Evolutionary conservation across 495 filamentous ascomycete species (phyloP).

Genomic region (Lasiosphaeria hispida): DNA sequence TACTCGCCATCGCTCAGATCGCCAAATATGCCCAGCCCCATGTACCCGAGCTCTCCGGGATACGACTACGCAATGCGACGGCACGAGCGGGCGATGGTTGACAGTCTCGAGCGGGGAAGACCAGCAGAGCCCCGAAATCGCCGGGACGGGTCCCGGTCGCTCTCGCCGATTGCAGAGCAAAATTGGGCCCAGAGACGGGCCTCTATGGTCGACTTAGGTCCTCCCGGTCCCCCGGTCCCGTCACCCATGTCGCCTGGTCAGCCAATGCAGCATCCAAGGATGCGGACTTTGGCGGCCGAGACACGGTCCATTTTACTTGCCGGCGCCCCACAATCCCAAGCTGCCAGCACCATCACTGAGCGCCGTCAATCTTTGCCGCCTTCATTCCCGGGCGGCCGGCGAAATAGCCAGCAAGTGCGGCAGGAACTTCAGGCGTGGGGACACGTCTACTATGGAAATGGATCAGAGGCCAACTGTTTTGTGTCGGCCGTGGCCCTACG

Average conservation of each 20-base stretch:
- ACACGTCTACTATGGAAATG: slow-evolving; percentile 34
- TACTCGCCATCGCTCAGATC: slow-evolving; percentile 32
- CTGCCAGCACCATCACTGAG: neutral
- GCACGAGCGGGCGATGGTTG: slow-evolving; percentile 41
- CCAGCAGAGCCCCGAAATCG: slow-evolving; percentile 14
- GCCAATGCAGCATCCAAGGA: slow-evolving; percentile 12
- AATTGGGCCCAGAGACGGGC: slow-evolving; percentile 9
- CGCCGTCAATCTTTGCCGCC: slow-evolving; percentile 27
- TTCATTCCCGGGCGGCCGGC: slow-evolving; percentile 7
- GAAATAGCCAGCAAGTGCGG: slow-evolving; percentile 20
- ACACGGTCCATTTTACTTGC: slow-evolving; percentile 31
- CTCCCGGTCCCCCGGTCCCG: slow-evolving; percentile 12
- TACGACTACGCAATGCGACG: slow-evolving; percentile 37
- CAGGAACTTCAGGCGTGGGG: slow-evolving; percentile 35
- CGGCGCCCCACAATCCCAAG: slow-evolving; percentile 11
- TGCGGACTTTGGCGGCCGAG: slow-evolving; percentile 25
- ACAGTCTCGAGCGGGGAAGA: slow-evolving; percentile 35
- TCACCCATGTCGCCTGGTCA: slow-evolving; percentile 11
- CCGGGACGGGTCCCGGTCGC: slow-evolving; percentile 15
- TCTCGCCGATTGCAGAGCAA: slow-evolving; percentile 31
- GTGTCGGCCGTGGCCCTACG: slow-evolving; percentile 40
- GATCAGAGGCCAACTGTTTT: slow-evolving; percentile 37
- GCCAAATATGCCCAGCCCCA: slow-evolving; percentile 32
- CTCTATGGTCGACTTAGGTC: slow-evolving; percentile 16
- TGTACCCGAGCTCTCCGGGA: slow-evolving; percentile 33